Base-by-base conservation (phyloP, 148 eudicot genomes). In the Amaranthus palmeri region DNA sequence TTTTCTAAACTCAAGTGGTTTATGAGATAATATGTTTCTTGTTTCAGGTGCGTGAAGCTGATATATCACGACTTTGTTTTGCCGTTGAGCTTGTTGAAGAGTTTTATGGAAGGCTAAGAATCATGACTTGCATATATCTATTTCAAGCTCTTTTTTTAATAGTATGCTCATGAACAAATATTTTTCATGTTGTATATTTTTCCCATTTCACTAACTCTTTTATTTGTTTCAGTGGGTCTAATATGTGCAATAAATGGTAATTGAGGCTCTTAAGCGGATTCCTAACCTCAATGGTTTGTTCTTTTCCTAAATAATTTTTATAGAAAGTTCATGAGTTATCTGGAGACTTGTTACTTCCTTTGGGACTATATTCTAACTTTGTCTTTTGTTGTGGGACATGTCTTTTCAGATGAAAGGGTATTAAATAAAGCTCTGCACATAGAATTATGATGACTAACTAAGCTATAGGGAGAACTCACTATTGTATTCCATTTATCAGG, bases 81-180 rank as follows among this genome's bases (percentile, higher is more conserved):
- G 97, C 97, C 54, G 97, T 95, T 80, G 99, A 95, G 84, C 97
- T 95, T 82, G 99, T 97, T 82, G 99, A 92, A 86, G 99, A 95
- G 77, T 95, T 95, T 75, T 95, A 95, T 74, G 97, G 97, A 73
- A 91, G 99, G 97, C 88, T 55, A 67, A 81, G 79, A 47, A 72
- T 66, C 52, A 42, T 62, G 18, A 56, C 54, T n/a, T 44, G 10
- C 56, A 60, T 54, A 52, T 54, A 9, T 11, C 3, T 3, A 0
- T 18, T 36, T n/a, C n/a, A n/a, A n/a, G n/a, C 36, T 1, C 1
- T 25, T 25, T 25, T 25, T 25, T 25, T 25, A 25, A 25, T 25
- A 25, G 36, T 25, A 25, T 25, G 36, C 36, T 36, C 54, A 13
- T 41, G 25, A 41, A 65, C 10, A 4, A 5, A 15, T 0, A 12